These are phyloP conservation scores for Starmerella ratchasimensis DNA, from an alignment of 805 yeast genomes.

Conservation along the genomic window DNA sequence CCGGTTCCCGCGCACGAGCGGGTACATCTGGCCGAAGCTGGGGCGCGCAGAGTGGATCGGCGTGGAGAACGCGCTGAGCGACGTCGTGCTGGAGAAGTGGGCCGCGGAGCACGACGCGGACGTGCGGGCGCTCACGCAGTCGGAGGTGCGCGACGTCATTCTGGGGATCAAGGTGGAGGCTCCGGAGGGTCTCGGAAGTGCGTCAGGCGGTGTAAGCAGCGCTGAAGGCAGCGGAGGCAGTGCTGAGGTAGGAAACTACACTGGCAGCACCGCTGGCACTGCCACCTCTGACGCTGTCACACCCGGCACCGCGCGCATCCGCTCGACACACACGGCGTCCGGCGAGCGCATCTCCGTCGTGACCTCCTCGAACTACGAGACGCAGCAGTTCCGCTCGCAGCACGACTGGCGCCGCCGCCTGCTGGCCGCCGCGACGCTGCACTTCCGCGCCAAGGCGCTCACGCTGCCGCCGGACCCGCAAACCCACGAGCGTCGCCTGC, in stretches of 20 bases:
- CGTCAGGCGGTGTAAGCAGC: background rate
- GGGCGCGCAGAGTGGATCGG: constrained; percentile 82
- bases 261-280: too few species aligned
- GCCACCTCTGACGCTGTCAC: too few species aligned
- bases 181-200: constrained; percentile 40
- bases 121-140: constrained; percentile 74
- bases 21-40: constrained; percentile 90
- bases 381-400: constrained; percentile 64
- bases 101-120: constrained; percentile 76
- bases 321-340: constrained; percentile 76
- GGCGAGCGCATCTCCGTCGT: constrained; percentile 95
- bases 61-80: constrained; percentile 77
- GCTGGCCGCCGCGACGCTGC: constrained; percentile 52
- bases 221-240: background rate
- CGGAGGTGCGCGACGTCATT: constrained; percentile 85
- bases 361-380: constrained; percentile 80
- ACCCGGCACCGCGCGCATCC: constrained; percentile 51
- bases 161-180: constrained; percentile 88
- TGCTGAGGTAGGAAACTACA: background rate
- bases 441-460: constrained; percentile 59
- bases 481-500: background rate
- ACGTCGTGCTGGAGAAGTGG: constrained; percentile 72
- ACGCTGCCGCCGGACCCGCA: background rate
- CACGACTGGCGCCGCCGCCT: constrained; percentile 83
- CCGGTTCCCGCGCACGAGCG: constrained; percentile 62